Percentiles rank a stretch among this genome's conserved stretches.
phyloP scores from a whole-genome alignment of 352 stramenopile species.

The Globisporangium middletonii region DNA sequence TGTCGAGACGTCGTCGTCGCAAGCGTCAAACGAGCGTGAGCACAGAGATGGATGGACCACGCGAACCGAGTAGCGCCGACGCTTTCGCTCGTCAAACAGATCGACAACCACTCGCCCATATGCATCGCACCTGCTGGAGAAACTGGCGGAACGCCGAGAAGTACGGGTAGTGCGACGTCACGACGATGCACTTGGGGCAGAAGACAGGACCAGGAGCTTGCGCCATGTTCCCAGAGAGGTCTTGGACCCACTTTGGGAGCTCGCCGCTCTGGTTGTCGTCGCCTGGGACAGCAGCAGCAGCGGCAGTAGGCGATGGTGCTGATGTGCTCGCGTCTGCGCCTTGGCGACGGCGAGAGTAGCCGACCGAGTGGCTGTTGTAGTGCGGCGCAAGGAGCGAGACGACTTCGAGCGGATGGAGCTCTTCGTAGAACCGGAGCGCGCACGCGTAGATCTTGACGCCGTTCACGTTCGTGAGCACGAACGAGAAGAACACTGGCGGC shows the following conservation, averaged over 20 bases:
- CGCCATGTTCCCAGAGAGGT: slow-evolving; percentile 42
- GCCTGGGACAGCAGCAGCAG: neutral
- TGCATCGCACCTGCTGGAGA: slow-evolving; percentile 86
- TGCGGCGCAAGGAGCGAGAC: slow-evolving; percentile 60
- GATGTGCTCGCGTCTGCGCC: slow-evolving; percentile 7
- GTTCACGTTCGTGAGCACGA: slow-evolving; percentile 79
- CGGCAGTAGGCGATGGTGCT: neutral
- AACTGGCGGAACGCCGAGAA: slow-evolving; percentile 93
- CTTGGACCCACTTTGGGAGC: slow-evolving; percentile 67
- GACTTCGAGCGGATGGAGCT: slow-evolving; percentile 73
- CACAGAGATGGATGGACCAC: no score
- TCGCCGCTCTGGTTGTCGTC: slow-evolving; percentile 43
- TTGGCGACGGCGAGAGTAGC: slow-evolving; percentile 13
- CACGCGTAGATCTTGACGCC: slow-evolving; percentile 79
- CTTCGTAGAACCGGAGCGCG: slow-evolving; percentile 77
- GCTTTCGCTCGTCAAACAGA: no score
- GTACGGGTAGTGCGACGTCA: slow-evolving; percentile 95
- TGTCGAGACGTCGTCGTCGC: slow-evolving; percentile 11
- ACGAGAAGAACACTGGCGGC: slow-evolving; percentile 70
- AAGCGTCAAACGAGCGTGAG: neutral
- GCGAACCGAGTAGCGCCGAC: no score
- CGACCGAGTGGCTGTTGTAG: slow-evolving; percentile 34
- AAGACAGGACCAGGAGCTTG: slow-evolving; percentile 68
- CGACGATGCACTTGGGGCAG: slow-evolving; percentile 90
- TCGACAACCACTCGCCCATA: neutral